These are phyloP conservation scores for Scenedesmus sp. DNA, from an alignment of 163 green algal species.

Conservation along the genomic window DNA sequence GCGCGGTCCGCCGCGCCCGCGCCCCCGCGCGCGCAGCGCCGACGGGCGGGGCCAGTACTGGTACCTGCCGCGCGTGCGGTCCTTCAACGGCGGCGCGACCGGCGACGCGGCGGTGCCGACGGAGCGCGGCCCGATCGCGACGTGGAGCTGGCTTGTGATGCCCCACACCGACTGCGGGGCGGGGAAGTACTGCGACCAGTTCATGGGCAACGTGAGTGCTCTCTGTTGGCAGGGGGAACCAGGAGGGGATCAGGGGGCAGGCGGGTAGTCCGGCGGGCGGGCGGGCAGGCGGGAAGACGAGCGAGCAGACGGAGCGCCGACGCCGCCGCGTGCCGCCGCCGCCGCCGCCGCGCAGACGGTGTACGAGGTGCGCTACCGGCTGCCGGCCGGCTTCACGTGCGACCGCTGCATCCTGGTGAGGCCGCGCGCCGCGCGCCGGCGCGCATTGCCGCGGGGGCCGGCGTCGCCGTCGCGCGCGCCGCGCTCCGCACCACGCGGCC, in stretches of 20 bases:
- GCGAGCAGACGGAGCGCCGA: no score
- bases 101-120: slow-evolving; percentile 14
- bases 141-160: slow-evolving; percentile 33
- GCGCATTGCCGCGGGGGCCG: no score
- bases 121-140: slow-evolving; percentile 26
- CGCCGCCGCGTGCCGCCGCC: slow-evolving; percentile 26
- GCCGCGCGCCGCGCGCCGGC: no score
- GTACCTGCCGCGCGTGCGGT: slow-evolving; percentile 25
- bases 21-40: slow-evolving; percentile 25
- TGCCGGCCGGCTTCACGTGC: slow-evolving; percentile 17
- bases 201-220: slow-evolving; percentile 32
- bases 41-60: slow-evolving; percentile 22
- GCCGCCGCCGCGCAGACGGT: slow-evolving; percentile 16
- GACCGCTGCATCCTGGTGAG: slow-evolving; percentile 20
- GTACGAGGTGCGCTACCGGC: slow-evolving; percentile 23
- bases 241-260: no score
- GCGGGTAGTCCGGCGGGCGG: no score
- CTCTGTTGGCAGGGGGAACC: no score
- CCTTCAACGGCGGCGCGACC: slow-evolving; percentile 30
- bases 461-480: no score
- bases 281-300: no score
- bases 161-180: slow-evolving; percentile 18
- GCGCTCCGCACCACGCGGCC: no score
- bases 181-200: slow-evolving; percentile 17
- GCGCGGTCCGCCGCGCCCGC: no score